Conservation (phyloP, 129 eudicot genomes). For the Flaveria ramosissima region DNA sequence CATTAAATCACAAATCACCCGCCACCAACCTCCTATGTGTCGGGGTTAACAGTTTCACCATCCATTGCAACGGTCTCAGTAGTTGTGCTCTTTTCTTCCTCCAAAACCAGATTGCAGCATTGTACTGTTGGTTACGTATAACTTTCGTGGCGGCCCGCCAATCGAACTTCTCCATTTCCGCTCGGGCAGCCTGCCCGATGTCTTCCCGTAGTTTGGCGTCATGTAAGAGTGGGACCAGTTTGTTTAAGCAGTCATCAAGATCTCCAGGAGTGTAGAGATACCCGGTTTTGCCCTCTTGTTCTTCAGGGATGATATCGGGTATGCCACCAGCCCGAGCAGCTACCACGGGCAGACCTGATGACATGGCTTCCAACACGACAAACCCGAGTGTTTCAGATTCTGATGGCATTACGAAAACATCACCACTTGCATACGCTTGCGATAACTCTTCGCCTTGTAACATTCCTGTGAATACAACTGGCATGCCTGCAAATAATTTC, state of each 20-base stretch:
- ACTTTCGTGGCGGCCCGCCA: constrained; percentile 91
- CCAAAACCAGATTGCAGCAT: constrained; percentile 97
- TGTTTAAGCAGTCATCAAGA: constrained; percentile 81
- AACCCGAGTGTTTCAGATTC: constrained; percentile 96
- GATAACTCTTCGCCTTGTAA: constrained; percentile 93
- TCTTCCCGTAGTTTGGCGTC: constrained; percentile 55
- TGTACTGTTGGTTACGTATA: constrained; percentile 83
- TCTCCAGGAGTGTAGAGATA: constrained; percentile 82
- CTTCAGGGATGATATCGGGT: constrained; percentile 80
- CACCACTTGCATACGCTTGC: constrained; percentile 97
- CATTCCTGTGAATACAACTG: constrained; percentile 94
- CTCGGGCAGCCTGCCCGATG: constrained; percentile 84
- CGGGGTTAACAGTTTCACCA: constrained; percentile 40
- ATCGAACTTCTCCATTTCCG: constrained; percentile 93
- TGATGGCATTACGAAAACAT: constrained; percentile 89
- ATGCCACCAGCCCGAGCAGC: constrained; percentile 98
- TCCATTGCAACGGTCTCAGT: constrained; percentile 71
- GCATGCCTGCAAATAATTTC: constrained; percentile 72
- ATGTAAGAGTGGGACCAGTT: constrained; percentile 64
- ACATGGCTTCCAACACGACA: constrained; percentile 96
- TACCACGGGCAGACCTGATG: constrained; percentile 93
- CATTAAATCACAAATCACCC: constrained; percentile 40
- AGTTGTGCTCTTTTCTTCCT: constrained; percentile 72
- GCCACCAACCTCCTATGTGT: constrained; percentile 41
- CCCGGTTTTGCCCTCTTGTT: constrained; percentile 89